Base-by-base conservation (phyloP, 2,329 filamentous ascomycete genomes). In the Diaporthe aspalathi region DNA sequence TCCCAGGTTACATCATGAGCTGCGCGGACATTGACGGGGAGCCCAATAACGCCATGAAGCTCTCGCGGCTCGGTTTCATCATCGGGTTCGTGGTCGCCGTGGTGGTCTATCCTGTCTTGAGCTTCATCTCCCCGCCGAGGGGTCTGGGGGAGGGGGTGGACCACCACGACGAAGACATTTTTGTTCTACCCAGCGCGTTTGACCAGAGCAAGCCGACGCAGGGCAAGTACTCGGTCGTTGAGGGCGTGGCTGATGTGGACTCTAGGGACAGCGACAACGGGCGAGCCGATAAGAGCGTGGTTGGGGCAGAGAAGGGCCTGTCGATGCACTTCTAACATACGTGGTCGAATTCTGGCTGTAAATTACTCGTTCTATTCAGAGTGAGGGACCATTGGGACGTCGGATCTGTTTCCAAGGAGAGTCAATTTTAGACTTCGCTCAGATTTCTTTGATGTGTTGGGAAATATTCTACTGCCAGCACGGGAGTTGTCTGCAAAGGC, bases 1-100 rank as follows among this genome's bases (percentile, higher is more conserved):
- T 70, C n/a, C 68, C 68, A 11, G 68, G 68, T 20, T 70, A 70
- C 56, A 65, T 70, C 22, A 49, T 70, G 56, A 70, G 68, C 56
- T 70, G 68, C 35, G 68, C 68, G 16, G n/a, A 70, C 24, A 70
- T 70, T 6, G 35, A 65, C 35, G 56, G 56, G 17, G 47, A 12
- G 56, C 68, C 68, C 20, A 65, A 70, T n/a, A 70, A 70, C 47
- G 47, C 60, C 24, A 70, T 70, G 68, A 63, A 65, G 20, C 20
- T 70, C 45, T 63, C 56, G 5, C 57, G 68, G 20, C 67, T 70
- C 8, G 67, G 67, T 1, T 70, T 70, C 14, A 50, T 70, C 67
- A 70, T 52, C 22, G 67, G 67, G 0, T 70, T 70, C 56, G 45
- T 65, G 49, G 56, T 70, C 32, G 35, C 67, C 14, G 9, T 70